Evolutionary conservation across 306 rosid species (phyloP).

Genomic region (Pyrus bretschneideri): DNA sequence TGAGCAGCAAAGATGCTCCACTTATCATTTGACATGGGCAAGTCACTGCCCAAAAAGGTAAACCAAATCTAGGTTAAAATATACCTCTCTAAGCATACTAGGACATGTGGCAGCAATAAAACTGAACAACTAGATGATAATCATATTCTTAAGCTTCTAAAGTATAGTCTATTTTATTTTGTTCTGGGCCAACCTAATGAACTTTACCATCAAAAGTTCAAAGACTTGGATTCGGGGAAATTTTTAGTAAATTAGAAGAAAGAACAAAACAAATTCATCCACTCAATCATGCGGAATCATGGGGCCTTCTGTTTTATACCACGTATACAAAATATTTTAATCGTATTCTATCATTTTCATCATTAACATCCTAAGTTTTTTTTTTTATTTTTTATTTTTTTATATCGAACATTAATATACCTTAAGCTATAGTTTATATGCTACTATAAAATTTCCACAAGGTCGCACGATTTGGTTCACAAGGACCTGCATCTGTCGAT

Average conservation of each 20-base stretch:
- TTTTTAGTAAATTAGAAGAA: not conserved
- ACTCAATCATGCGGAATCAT: not conserved
- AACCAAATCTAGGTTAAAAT: constrained; percentile 30
- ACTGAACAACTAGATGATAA: constrained; percentile 45
- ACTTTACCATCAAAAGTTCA: constrained; percentile 15
- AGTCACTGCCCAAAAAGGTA: constrained; percentile 19
- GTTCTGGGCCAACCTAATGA: constrained; percentile 17
- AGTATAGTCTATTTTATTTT: constrained; percentile 22
- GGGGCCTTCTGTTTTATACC: not conserved
- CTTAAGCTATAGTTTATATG: not conserved
- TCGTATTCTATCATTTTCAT: not conserved
- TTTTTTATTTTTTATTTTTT: too few relatives aligned
- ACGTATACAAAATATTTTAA: not conserved
- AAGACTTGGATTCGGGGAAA: constrained; percentile 18
- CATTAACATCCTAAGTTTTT: not conserved
- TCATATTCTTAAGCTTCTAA: constrained; percentile 41
- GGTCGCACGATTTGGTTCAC: too few relatives aligned
- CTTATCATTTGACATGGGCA: constrained; percentile 16
- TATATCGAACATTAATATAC: not conserved
- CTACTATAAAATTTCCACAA: too few relatives aligned
- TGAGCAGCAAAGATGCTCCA: constrained; percentile 20
- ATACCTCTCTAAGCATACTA: not conserved
- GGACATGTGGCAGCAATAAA: constrained; percentile 35
- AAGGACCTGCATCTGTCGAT: too few relatives aligned
- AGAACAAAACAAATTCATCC: not conserved